Evolutionary conservation across 1,284 basidiomycete genomes (phyloP), one percentile per base, ranked within the genome.

Genomic region (Cerioporus squamosus): DNA sequence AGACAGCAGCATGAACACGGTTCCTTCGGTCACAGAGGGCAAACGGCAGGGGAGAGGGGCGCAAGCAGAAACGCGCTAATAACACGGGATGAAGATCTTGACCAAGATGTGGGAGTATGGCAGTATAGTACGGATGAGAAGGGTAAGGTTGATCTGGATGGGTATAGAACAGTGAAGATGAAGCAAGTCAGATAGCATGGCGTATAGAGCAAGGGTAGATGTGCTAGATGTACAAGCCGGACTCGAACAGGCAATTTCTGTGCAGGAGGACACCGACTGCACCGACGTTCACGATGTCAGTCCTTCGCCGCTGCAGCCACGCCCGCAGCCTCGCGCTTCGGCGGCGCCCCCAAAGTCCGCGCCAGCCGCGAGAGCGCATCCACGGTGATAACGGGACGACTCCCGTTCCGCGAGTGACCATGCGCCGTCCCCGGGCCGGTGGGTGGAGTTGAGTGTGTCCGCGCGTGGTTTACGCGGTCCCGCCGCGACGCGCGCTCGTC

Each of bases 381-480:
- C 15, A 78, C 84, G 7, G 86, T 87, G 64, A 91, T 81, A 43
- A 91, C 79, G 18, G 89, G 88, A 9, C 88, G 80, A n/a, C 78
- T 74, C 22, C 75, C 62, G 64, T 85, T 56, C 36, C 83, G 81
- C 36, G 77, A 52, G 46, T 65, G 66, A 12, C 61, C 64, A 5
- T 59, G 51, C 2, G 61, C 57, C n/a, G 61, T 63, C 4, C 70
- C 71, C 9, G 67, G 60, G 24, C 69, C 69, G 10, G 67, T 67
- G 15, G 86, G 83, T n/a, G 86, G 85, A 15, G 87, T 80, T 0
- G 88, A 90, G 63, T 86, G 86, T 44, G 84, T 87, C 38, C 87
- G 81, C 14, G 77, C 70, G 68, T 89, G 86, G 42, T 69, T 61
- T 18, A 61, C 44, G 39, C 62, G 59, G 44, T 59, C 59, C 48